These are phyloP conservation scores for Zymoseptoria ardabiliae DNA, from an alignment of 2,329 filamentous ascomycete species.

Conservation along the genomic window DNA sequence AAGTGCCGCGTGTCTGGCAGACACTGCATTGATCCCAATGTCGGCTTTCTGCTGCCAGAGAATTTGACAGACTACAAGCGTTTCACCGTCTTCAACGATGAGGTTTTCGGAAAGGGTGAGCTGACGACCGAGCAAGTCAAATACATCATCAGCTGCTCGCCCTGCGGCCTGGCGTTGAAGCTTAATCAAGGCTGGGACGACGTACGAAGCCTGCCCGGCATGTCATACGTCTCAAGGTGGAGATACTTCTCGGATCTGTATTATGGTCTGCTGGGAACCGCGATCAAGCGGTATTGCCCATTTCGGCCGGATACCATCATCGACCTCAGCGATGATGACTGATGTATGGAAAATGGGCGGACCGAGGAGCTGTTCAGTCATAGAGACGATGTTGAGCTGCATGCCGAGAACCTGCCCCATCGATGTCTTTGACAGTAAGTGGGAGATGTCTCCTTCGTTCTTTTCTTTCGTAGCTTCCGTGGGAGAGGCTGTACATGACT, in stretches of 20 bases:
- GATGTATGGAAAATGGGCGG: too few species aligned
- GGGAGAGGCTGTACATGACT: too few species aligned
- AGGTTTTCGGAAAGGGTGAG: neutral
- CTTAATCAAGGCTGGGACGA: neutral
- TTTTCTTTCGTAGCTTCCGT: too few species aligned
- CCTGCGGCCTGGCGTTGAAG: neutral
- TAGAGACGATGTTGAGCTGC: too few species aligned
- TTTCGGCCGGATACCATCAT: neutral
- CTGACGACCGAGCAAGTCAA: neutral
- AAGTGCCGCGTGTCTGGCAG: neutral
- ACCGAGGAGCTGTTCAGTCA: too few species aligned
- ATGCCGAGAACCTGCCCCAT: too few species aligned
- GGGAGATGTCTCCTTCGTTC: too few species aligned
- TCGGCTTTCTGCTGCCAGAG: neutral
- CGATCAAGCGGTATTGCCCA: neutral
- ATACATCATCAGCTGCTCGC: neutral
- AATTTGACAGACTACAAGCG: neutral
- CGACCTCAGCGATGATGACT: neutral
- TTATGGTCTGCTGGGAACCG: neutral
- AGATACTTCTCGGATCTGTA: neutral
- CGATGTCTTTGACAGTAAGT: too few species aligned
- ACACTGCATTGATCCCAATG: too few species aligned
- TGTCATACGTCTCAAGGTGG: neutral
- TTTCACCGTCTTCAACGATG: too few species aligned
- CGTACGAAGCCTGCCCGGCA: neutral